These are phyloP conservation scores for Tausonia pullulans DNA, from an alignment of 1,284 basidiomycete genomes.

Conservation along the genomic window DNA sequence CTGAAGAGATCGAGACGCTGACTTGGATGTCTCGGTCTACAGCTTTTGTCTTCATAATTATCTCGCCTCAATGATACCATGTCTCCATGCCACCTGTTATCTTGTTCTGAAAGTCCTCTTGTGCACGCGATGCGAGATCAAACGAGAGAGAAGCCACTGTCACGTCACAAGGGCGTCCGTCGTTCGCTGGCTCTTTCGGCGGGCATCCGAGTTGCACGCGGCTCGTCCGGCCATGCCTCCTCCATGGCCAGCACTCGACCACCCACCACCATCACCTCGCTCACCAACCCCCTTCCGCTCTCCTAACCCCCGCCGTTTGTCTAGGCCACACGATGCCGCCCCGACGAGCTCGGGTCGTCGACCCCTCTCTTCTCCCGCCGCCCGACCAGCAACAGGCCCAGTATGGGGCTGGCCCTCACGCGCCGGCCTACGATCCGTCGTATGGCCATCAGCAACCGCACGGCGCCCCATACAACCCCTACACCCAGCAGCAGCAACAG, in stretches of 20 bases:
- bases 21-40: too few species aligned
- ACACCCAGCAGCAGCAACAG: slow-evolving; percentile 19
- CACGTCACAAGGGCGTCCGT: too few species aligned
- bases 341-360: slow-evolving; percentile 10
- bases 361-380: slow-evolving; percentile 7
- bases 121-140: too few species aligned
- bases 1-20: too few species aligned
- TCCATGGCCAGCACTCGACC: not conserved
- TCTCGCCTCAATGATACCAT: too few species aligned
- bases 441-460: slow-evolving; percentile 16
- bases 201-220: too few species aligned
- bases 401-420: not conserved
- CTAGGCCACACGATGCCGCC: slow-evolving; percentile 9
- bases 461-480: slow-evolving; percentile 16
- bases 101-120: too few species aligned
- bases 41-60: too few species aligned
- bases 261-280: not conserved
- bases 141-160: too few species aligned
- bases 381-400: not conserved
- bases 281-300: not conserved
- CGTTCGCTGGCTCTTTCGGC: too few species aligned
- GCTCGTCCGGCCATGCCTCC: too few species aligned
- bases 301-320: not conserved
- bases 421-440: not conserved
- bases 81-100: too few species aligned